phyloP scores from a whole-genome alignment of 2,329 filamentous ascomycete genomes.

The Fusarium sp. region DNA sequence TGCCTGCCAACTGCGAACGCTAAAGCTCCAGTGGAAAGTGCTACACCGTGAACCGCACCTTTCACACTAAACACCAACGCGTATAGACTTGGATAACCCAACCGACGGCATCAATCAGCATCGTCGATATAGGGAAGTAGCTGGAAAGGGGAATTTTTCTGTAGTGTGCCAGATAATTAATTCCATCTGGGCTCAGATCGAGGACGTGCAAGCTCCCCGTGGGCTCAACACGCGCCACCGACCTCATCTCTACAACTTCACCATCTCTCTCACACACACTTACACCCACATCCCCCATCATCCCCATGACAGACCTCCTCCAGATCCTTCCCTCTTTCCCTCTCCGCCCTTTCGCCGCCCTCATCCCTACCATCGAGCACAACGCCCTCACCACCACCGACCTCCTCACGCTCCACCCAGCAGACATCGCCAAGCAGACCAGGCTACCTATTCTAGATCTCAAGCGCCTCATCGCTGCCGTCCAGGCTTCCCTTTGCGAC shows the following conservation, averaged over 20 bases:
- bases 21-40: not conserved
- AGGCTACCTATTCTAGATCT: slow-evolving; percentile 82
- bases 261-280: slow-evolving; percentile 12
- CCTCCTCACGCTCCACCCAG: slow-evolving; percentile 80
- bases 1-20: not conserved
- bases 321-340: slow-evolving; percentile 83
- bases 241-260: slow-evolving; percentile 24
- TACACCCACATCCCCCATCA: slow-evolving; percentile 12
- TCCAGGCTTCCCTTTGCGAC: slow-evolving; percentile 71
- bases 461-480: slow-evolving; percentile 71
- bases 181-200: not conserved
- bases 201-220: not conserved
- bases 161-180: not conserved
- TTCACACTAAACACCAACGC: slow-evolving; percentile 1
- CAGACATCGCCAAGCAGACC: slow-evolving; percentile 85
- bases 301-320: slow-evolving; percentile 82
- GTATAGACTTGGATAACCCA: not conserved
- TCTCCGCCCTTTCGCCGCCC: slow-evolving; percentile 71
- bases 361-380: slow-evolving; percentile 81
- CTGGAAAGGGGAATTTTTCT: not conserved
- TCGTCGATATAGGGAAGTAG: not conserved
- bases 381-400: slow-evolving; percentile 80
- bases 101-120: not conserved
- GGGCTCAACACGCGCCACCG: not conserved
- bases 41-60: not conserved